These are phyloP conservation scores for Cyberlindnera galapagoensis DNA, from an alignment of 805 yeast genomes.

Conservation along the genomic window DNA sequence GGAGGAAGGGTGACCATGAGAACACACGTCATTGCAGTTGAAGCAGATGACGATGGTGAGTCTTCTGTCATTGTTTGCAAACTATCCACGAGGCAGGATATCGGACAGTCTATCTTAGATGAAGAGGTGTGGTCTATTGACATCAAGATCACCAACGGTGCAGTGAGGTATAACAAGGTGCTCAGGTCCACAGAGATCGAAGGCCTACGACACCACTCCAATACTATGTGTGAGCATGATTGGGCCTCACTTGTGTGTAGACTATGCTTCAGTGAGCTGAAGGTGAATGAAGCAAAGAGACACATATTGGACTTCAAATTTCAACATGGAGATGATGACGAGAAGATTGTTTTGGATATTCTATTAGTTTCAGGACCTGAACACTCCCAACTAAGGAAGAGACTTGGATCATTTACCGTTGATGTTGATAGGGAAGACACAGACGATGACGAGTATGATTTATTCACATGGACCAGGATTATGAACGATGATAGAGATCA, in stretches of 20 bases:
- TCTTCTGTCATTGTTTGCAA: too few relatives aligned
- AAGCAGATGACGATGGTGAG: too few relatives aligned
- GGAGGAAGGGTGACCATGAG: too few relatives aligned
- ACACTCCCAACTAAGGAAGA: conserved; percentile 10
- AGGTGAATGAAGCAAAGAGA: background rate
- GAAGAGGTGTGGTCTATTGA: conserved; percentile 7
- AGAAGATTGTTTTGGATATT: conserved; percentile 2
- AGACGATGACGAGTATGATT: conserved; percentile 12
- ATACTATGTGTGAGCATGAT: conserved; percentile 3
- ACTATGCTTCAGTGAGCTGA: conserved; percentile 7
- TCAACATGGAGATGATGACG: conserved; percentile 1
- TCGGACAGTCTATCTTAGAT: conserved; percentile 1
- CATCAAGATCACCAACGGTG: conserved; percentile 10
- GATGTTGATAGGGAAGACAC: conserved; percentile 2
- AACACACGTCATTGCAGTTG: too few relatives aligned
- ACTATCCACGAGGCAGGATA: conserved; percentile 1
- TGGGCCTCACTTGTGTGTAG: conserved; percentile 11
- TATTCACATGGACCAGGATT: conserved; percentile 17
- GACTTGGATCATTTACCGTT: conserved; percentile 9
- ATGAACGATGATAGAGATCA: conserved; percentile 9
- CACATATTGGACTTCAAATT: background rate
- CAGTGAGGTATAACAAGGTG: background rate
- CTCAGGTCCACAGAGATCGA: conserved; percentile 1
- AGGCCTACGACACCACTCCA: conserved; percentile 2
- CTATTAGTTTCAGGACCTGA: conserved; percentile 2